A percentile compares a stretch with the other conserved stretches of the same genome.
phyloP scores from a whole-genome alignment of 1,139 yeast species.

The Taphrina confusa region DNA sequence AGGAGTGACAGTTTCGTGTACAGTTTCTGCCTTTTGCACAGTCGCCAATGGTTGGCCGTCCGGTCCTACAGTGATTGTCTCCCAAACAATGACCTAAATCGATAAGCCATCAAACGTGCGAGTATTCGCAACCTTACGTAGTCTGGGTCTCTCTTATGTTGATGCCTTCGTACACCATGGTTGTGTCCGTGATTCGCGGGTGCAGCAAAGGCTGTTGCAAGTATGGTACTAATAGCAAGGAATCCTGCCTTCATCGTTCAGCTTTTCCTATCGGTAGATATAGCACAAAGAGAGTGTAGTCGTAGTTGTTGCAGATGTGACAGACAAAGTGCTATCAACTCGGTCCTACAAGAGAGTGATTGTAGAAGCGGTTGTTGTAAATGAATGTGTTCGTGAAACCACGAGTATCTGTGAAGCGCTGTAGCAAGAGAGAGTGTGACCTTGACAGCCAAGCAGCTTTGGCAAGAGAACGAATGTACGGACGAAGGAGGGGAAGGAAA shows the following conservation, averaged over 20 bases:
- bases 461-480: background rate
- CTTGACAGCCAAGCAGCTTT: background rate
- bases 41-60: slow-evolving; percentile 23
- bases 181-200: slow-evolving; percentile 26
- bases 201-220: slow-evolving; percentile 12
- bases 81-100: slow-evolving; percentile 22
- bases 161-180: slow-evolving; percentile 20
- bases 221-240: slow-evolving; percentile 7
- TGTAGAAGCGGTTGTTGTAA: background rate
- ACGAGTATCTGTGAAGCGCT: no score
- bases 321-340: no score
- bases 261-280: no score
- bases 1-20: slow-evolving; percentile 7
- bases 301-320: no score
- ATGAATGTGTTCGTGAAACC: background rate
- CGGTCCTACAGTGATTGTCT: slow-evolving; percentile 19
- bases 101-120: background rate
- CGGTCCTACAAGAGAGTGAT: slow-evolving; percentile 5
- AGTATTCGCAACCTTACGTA: slow-evolving; percentile 8
- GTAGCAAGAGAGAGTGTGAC: background rate
- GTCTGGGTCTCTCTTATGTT: slow-evolving; percentile 19
- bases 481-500: slow-evolving; percentile 2
- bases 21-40: slow-evolving; percentile 2
- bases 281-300: no score
- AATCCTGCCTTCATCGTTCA: slow-evolving; percentile 14